These are phyloP conservation scores for Rhizopogon vinicolor DNA, from an alignment of 768 basidiomycete species.

Conservation along the genomic window DNA sequence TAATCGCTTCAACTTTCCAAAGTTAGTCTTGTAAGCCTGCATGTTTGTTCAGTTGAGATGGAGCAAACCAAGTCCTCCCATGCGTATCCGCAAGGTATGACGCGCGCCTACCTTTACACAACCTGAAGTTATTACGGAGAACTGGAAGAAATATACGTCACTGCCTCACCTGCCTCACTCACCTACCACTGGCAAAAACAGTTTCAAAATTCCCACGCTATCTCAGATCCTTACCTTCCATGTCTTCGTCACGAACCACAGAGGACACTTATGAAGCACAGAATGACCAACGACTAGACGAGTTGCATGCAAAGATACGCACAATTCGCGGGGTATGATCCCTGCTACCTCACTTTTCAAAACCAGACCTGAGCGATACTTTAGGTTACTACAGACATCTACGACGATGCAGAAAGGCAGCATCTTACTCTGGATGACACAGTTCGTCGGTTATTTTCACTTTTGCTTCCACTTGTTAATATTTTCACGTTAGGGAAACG, in stretches of 20 bases:
- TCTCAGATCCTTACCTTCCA: conserved; percentile 5
- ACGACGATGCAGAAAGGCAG: conserved; percentile 81
- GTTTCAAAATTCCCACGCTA: conserved; percentile 23
- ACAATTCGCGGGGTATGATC: conserved; percentile 69
- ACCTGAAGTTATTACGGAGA: too few relatives aligned
- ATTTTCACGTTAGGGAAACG: conserved; percentile 43
- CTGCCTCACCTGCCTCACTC: too few relatives aligned
- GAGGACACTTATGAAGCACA: conserved; percentile 81
- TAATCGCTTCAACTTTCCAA: not conserved
- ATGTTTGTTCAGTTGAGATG: too few relatives aligned
- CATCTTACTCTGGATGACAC: conserved; percentile 75
- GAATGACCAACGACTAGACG: conserved; percentile 81
- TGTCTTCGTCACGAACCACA: conserved; percentile 37
- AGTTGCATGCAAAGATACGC: conserved; percentile 80
- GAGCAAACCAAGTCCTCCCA: too few relatives aligned
- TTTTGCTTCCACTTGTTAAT: not conserved
- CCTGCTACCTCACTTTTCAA: not conserved
- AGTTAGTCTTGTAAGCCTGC: not conserved
- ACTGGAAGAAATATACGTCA: too few relatives aligned
- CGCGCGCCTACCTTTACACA: too few relatives aligned
- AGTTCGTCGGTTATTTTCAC: conserved; percentile 35
- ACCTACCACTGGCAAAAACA: too few relatives aligned
- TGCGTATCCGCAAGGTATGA: too few relatives aligned
- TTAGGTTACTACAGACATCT: conserved; percentile 85
- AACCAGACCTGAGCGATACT: not conserved